These are phyloP conservation scores for Pseudisothecium myosuroides DNA, from an alignment of 225 moss, liverwort and hornwort species.

Conservation along the genomic window DNA sequence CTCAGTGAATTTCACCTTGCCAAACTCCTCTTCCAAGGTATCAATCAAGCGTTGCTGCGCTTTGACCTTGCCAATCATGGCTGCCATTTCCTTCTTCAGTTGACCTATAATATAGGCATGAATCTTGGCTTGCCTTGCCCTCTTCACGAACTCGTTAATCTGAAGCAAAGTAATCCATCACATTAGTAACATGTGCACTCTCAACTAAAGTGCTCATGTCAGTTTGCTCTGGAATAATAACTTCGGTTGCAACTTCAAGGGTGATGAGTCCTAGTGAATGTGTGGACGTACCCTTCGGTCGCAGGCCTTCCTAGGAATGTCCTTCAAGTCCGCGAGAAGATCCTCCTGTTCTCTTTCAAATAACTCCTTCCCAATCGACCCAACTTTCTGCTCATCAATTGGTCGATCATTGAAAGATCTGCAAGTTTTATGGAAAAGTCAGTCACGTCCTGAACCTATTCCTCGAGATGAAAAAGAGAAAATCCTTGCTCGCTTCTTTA, in stretches of 20 bases:
- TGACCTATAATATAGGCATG: slow-evolving; percentile 93
- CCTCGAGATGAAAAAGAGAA: not conserved
- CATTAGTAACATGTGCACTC: not conserved
- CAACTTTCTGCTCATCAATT: slow-evolving; percentile 63
- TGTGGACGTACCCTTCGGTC: slow-evolving; percentile 57
- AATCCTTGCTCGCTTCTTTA: not conserved
- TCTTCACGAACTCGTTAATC: slow-evolving; percentile 99
- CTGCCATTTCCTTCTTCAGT: slow-evolving; percentile 92
- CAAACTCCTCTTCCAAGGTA: slow-evolving; percentile 80
- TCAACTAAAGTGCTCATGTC: not conserved
- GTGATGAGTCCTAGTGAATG: not conserved
- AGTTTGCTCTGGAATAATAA: not conserved
- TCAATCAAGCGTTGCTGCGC: slow-evolving; percentile 85
- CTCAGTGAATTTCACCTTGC: slow-evolving; percentile 32
- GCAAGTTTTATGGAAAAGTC: not conserved
- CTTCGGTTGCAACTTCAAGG: not conserved
- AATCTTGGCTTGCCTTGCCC: slow-evolving; percentile 91
- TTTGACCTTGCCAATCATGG: slow-evolving; percentile 92
- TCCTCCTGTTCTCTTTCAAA: slow-evolving; percentile 95
- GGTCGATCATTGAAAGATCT: slow-evolving; percentile 94
- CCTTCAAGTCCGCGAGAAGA: slow-evolving; percentile 82
- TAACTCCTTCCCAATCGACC: slow-evolving; percentile 80
- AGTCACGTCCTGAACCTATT: not conserved
- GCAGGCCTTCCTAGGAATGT: slow-evolving; percentile 95
- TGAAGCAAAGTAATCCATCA: slow-evolving; percentile 1